Percentiles rank a stretch among this genome's conserved stretches.
These are phyloP conservation scores for Trichoderma semiorbis DNA, from an alignment of 2,329 filamentous ascomycete genomes.

Conservation along the genomic window DNA sequence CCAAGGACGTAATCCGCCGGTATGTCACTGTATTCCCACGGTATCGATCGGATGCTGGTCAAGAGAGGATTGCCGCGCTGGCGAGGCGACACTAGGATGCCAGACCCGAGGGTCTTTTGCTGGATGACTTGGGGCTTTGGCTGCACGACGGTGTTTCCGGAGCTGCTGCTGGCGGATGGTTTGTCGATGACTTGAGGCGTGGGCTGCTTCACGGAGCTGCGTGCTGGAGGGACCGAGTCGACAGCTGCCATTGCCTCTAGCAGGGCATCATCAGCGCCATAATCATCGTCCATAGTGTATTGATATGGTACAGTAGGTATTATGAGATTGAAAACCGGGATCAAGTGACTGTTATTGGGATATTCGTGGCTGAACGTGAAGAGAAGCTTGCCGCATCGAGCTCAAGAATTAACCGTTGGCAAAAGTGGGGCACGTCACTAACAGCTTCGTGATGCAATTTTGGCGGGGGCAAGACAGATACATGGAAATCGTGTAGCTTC, in stretches of 20 bases:
- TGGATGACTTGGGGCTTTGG: conserved; percentile 85
- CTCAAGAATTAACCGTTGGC: background rate
- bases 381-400: background rate
- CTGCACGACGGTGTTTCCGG: conserved; percentile 65
- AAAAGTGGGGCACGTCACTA: background rate
- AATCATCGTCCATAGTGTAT: conserved; percentile 49
- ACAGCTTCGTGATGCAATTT: background rate
- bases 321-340: no score
- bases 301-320: fast-evolving
- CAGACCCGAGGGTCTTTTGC: conserved; percentile 60
- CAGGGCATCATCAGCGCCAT: conserved; percentile 55
- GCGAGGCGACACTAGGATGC: conserved; percentile 84
- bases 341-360: background rate
- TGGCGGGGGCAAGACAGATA: background rate
- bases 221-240: conserved; percentile 32
- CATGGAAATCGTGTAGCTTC: background rate
- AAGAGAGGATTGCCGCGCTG: conserved; percentile 95
- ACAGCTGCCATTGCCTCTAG: conserved; percentile 54
- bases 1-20: conserved; percentile 90
- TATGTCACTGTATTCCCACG: conserved; percentile 98
- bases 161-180: conserved; percentile 37
- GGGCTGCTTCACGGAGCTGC: conserved; percentile 45
- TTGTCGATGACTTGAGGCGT: conserved; percentile 56
- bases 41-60: conserved; percentile 72
- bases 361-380: background rate